Evolutionary conservation across 2,329 filamentous ascomycete genomes (phyloP), one percentile per base, ranked within the genome.

Genomic region (Zymoseptoria ardabiliae): DNA sequence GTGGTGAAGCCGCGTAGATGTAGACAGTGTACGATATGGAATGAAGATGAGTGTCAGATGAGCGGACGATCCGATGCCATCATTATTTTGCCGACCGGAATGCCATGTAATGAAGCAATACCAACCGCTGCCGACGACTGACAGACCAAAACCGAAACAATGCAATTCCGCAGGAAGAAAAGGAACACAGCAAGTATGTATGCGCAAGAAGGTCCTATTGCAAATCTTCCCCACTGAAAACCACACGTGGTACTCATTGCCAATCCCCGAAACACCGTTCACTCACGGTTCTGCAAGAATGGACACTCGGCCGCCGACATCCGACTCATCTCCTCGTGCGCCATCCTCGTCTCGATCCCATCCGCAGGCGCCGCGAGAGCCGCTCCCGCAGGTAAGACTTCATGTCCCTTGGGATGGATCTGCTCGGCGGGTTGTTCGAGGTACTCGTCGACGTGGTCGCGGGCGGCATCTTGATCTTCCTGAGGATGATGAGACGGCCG

Each of bases 281-380:
- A 75, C 66, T 74, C 73, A 28, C 70, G 59, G 59, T 75, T 75
- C 73, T 74, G 73, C 56, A 76, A 57, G 41, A 74, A 72, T 17
- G 72, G 72, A 57, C 72, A 74, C 61, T 75, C 73, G 1, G 55
- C 59, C 3, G 64, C 55, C 11, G 61, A 61, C 50, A 72, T 63
- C 48, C 56, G 61, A 55, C 70, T 71, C 74, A 76, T 75, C 66
- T 76, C 74, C 63, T 73, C 69, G 55, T 72, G 68, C 53, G 73
- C 73, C 62, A 67, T 25, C 52, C 62, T 66, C 25, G 71, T 71
- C 67, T 75, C 73, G 30, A 72, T 64, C 23, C 66, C 68, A 22
- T 62, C 60, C 9, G 70, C 62, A 17, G 68, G 61, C n/a, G 68
- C 66, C 4, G 69, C 74, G 13, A 74, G 71, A 21, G 73, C 74